These are phyloP conservation scores for Calocybe cyanea DNA, from an alignment of 768 basidiomycete genomes.

Conservation along the genomic window DNA sequence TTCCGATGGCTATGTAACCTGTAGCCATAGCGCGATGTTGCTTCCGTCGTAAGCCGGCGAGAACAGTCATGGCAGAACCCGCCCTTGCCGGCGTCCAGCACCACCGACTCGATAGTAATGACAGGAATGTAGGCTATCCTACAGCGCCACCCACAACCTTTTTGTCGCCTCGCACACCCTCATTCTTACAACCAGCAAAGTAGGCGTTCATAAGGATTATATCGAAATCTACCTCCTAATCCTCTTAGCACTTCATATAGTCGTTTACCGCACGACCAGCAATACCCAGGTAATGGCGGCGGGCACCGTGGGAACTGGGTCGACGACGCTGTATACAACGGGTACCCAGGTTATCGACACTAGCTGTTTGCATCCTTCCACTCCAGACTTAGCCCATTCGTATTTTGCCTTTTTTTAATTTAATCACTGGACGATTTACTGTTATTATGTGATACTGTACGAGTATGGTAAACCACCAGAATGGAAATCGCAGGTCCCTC, in stretches of 20 bases:
- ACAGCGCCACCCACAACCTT: constrained; percentile 14
- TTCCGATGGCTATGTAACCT: not conserved
- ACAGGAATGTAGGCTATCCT: constrained; percentile 17
- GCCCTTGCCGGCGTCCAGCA: constrained; percentile 12
- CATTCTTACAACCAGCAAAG: constrained; percentile 15
- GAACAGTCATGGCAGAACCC: constrained; percentile 8
- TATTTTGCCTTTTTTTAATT: too few relatives aligned
- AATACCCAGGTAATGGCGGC: not conserved
- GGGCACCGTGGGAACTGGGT: constrained; percentile 33
- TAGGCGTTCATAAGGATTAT: constrained; percentile 16
- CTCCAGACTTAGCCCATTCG: too few relatives aligned
- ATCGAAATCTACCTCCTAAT: not conserved
- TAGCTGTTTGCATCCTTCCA: not conserved
- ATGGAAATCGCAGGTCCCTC: too few relatives aligned
- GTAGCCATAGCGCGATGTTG: constrained; percentile 34
- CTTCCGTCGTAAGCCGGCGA: constrained; percentile 16
- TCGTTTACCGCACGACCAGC: constrained; percentile 26
- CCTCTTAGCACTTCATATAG: constrained; percentile 15
- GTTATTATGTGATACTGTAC: too few relatives aligned
- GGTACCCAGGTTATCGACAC: constrained; percentile 19
- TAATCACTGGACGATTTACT: too few relatives aligned
- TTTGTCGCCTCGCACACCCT: constrained; percentile 12
- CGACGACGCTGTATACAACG: constrained; percentile 42
- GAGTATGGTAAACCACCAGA: too few relatives aligned
- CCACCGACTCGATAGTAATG: constrained; percentile 19